A percentile compares a stretch with the other conserved stretches of the same genome.
These are phyloP conservation scores for Lenwebbia sp. DNA, from an alignment of 345 rosid species.

Conservation along the genomic window DNA sequence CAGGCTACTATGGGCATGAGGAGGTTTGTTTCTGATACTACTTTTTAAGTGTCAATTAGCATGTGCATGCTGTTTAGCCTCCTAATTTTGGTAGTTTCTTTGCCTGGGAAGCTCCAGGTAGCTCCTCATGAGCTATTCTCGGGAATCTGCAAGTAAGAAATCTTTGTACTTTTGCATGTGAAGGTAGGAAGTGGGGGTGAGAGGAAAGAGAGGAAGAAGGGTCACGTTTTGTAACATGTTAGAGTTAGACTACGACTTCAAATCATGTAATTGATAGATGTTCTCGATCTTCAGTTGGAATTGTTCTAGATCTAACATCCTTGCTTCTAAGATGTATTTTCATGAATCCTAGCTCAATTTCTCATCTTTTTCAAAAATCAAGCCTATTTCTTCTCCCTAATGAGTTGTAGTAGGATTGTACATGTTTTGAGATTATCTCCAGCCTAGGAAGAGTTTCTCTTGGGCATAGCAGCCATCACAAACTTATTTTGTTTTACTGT, in stretches of 20 bases:
- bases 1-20: constrained; percentile 89
- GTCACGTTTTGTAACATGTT: not conserved
- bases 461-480: not conserved
- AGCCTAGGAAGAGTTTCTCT: not conserved
- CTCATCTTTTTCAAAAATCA: not conserved
- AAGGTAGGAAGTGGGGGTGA: not conserved
- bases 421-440: not conserved
- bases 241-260: not conserved
- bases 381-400: not conserved
- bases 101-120: not conserved
- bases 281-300: not conserved
- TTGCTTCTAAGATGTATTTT: not conserved
- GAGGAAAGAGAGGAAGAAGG: not conserved
- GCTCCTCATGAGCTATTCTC: not conserved
- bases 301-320: not conserved
- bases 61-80: not conserved
- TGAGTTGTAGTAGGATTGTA: not conserved
- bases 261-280: not conserved
- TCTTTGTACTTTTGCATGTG: not conserved
- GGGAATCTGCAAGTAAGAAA: not conserved
- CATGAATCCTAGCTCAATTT: not conserved
- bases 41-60: not conserved
- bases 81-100: not conserved
- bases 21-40: constrained; percentile 50
- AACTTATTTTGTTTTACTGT: not conserved